Conservation (phyloP, 306 rosid species). For the Medicago ruthenica region DNA sequence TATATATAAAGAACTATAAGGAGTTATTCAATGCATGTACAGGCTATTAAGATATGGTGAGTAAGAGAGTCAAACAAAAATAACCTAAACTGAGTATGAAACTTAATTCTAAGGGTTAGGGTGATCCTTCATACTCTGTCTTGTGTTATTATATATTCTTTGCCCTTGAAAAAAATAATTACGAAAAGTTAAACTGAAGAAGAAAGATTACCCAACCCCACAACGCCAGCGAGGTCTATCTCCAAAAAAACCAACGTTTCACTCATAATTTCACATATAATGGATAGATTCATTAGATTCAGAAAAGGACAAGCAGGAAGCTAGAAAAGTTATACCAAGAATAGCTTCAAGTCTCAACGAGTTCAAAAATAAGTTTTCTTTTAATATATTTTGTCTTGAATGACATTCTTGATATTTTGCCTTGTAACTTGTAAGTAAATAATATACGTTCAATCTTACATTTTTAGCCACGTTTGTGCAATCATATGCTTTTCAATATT, state of each 20-base stretch:
- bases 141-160: too few relatives aligned
- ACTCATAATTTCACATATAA: slow-evolving; percentile 13
- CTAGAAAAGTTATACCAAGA: slow-evolving; percentile 2
- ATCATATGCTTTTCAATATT: not conserved
- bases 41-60: too few relatives aligned
- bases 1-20: too few relatives aligned
- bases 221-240: not conserved
- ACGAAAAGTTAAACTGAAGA: too few relatives aligned
- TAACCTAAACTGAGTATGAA: too few relatives aligned
- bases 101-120: too few relatives aligned
- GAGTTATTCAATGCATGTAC: too few relatives aligned
- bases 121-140: too few relatives aligned
- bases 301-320: slow-evolving; percentile 35
- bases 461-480: not conserved
- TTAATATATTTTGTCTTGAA: slow-evolving; percentile 19
- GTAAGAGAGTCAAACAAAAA: too few relatives aligned
- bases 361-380: not conserved
- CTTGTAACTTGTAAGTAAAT: not conserved
- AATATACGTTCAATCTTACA: too few relatives aligned
- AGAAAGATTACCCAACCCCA: too few relatives aligned
- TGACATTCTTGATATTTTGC: not conserved
- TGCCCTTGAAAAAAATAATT: too few relatives aligned
- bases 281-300: slow-evolving; percentile 33
- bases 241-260: not conserved
- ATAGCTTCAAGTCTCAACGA: slow-evolving; percentile 4